Conservation (phyloP, 108 stramenopile species). For the Nannochloropsis salina region DNA sequence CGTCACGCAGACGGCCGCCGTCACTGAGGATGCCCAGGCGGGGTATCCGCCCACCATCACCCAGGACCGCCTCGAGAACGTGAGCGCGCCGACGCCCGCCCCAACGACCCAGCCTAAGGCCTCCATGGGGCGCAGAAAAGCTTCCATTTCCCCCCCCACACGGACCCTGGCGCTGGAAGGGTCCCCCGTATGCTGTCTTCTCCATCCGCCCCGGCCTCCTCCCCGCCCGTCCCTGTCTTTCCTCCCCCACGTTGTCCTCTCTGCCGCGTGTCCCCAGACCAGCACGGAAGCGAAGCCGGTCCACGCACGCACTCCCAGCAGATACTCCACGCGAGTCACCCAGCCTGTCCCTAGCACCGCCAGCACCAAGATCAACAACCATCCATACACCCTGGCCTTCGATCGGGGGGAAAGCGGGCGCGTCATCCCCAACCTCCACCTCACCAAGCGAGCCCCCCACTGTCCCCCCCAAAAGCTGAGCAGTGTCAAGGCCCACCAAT, state of each 20-base stretch:
- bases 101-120: neutral
- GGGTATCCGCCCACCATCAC: neutral
- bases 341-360: neutral
- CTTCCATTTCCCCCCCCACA: too few species aligned
- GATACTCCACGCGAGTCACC: neutral
- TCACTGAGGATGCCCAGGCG: neutral
- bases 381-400: neutral
- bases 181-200: neutral
- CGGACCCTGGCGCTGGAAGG: too few species aligned
- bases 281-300: neutral
- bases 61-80: neutral
- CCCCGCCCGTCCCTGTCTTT: neutral
- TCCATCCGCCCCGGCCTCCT: neutral
- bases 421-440: conserved; percentile 19
- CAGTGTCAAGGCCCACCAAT: conserved; percentile 3
- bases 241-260: neutral
- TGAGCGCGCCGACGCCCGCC: neutral
- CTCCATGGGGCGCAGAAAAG: neutral
- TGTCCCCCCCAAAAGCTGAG: neutral
- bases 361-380: neutral
- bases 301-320: neutral
- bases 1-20: neutral
- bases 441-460: neutral
- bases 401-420: neutral
- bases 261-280: neutral